Conservation (phyloP, 2,329 filamentous ascomycete species). For the Ophiostoma montium region DNA sequence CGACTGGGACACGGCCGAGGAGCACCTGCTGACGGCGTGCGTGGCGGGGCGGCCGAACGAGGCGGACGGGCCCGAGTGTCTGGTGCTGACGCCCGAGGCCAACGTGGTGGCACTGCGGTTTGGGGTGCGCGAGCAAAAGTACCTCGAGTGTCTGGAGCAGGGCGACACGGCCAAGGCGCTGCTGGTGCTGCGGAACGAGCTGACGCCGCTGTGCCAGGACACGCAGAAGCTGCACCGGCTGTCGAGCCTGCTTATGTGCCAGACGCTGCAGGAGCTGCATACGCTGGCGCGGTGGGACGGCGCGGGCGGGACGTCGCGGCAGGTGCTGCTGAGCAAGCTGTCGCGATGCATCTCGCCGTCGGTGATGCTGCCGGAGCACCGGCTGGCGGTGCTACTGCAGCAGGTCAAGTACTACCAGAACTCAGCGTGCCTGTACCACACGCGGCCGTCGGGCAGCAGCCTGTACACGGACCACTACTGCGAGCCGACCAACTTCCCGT, state of each 20-base stretch:
- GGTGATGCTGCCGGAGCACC: conserved; percentile 90
- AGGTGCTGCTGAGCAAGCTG: conserved; percentile 61
- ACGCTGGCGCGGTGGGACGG: conserved; percentile 74
- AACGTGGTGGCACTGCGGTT: conserved; percentile 74
- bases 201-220: conserved; percentile 76
- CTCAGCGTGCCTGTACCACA: conserved; percentile 76
- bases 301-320: conserved; percentile 59
- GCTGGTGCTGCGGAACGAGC: conserved; percentile 69
- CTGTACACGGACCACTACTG: conserved; percentile 83
- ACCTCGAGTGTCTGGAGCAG: conserved; percentile 73
- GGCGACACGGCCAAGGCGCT: conserved; percentile 61
- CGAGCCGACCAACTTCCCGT: conserved; percentile 65
- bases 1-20: conserved; percentile 74
- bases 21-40: conserved; percentile 28
- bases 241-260: conserved; percentile 84
- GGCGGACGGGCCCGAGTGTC: background rate
- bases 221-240: conserved; percentile 64
- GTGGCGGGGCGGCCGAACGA: background rate
- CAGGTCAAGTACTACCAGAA: conserved; percentile 79
- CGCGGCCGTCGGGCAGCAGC: conserved; percentile 61
- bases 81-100: conserved; percentile 50
- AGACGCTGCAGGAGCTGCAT: conserved; percentile 61
- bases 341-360: conserved; percentile 90
- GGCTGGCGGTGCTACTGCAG: conserved; percentile 65
- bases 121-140: conserved; percentile 84